Percentiles rank a stretch among this genome's conserved stretches.
These are phyloP conservation scores for Ampelocalamus luodianensis DNA, from an alignment of 176 grass and related monocot species.

Conservation along the genomic window DNA sequence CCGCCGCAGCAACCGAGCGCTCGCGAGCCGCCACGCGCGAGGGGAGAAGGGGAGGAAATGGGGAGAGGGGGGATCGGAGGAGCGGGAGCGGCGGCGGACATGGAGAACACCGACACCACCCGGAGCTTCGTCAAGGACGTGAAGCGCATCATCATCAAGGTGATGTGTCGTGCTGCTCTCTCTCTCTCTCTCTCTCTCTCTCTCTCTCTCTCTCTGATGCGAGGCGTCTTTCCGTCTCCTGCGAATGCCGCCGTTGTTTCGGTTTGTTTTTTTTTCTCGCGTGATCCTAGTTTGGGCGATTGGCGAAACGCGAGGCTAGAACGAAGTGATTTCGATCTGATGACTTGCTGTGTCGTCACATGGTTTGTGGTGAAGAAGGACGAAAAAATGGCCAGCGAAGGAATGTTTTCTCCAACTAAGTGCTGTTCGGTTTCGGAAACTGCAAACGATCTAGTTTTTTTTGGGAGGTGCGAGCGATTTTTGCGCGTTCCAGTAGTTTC, in stretches of 20 bases:
- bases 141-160: conserved; percentile 84
- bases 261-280: background rate
- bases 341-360: background rate
- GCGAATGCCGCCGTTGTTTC: background rate
- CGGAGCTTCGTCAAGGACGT: conserved; percentile 73
- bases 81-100: conserved; percentile 28
- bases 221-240: background rate
- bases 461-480: background rate
- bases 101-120: conserved; percentile 66
- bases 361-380: background rate
- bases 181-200: too few relatives aligned
- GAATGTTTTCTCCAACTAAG: background rate
- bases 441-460: background rate
- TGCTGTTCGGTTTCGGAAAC: background rate
- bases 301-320: background rate
- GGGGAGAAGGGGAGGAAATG: conserved; percentile 7
- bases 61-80: conserved; percentile 58
- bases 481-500: background rate
- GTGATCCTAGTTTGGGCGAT: background rate
- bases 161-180: background rate
- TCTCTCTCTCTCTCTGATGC: background rate
- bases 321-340: background rate
- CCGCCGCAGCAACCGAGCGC: background rate
- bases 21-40: conserved; percentile 8
- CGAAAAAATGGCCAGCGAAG: background rate